Percentiles rank a stretch among this genome's conserved stretches.
These are phyloP conservation scores for Raddia guianensis DNA, from an alignment of 176 grass and related monocot species.

Conservation along the genomic window DNA sequence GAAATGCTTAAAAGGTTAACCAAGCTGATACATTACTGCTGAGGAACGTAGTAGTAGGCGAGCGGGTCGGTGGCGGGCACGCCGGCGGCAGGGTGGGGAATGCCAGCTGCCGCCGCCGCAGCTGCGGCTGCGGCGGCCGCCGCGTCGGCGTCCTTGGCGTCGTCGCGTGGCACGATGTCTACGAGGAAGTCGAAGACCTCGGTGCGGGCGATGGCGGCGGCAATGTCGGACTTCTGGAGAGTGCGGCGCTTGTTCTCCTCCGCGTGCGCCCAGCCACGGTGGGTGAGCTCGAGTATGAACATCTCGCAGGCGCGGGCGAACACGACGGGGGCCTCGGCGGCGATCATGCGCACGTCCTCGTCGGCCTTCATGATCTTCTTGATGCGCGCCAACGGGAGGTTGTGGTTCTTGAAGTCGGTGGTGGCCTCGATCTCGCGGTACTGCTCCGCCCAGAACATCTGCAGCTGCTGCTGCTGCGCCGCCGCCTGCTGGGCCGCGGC, in stretches of 20 bases:
- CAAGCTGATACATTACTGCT: slow-evolving; percentile 54
- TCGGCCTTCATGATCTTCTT: slow-evolving; percentile 99
- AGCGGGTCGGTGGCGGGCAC: slow-evolving; percentile 55
- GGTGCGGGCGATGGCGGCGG: slow-evolving; percentile 79
- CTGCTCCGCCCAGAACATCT: slow-evolving; percentile 96
- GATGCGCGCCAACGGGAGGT: slow-evolving; percentile 83
- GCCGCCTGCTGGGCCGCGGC: slow-evolving; percentile 51
- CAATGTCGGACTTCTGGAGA: slow-evolving; percentile 93
- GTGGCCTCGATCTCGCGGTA: slow-evolving; percentile 83
- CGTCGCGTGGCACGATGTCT: slow-evolving; percentile 83
- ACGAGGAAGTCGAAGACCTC: slow-evolving; percentile 96
- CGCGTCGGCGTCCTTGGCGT: slow-evolving; percentile 65
- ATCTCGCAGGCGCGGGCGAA: slow-evolving; percentile 92
- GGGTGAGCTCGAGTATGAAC: slow-evolving; percentile 93
- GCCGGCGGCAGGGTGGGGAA: slow-evolving; percentile 51
- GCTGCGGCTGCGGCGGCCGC: slow-evolving; percentile 38
- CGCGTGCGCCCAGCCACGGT: slow-evolving; percentile 86
- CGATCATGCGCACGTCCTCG: slow-evolving; percentile 94
- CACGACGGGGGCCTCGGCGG: slow-evolving; percentile 86
- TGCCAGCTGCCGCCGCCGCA: slow-evolving; percentile 44
- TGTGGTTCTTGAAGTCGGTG: slow-evolving; percentile 88
- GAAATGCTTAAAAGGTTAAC: slow-evolving; percentile 6
- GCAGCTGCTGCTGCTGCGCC: slow-evolving; percentile 72
- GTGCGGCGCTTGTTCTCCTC: slow-evolving; percentile 95
- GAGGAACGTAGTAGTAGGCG: slow-evolving; percentile 65